Conservation (phyloP, 1,139 yeast genomes). For the Suhomyces chickasaworum region DNA sequence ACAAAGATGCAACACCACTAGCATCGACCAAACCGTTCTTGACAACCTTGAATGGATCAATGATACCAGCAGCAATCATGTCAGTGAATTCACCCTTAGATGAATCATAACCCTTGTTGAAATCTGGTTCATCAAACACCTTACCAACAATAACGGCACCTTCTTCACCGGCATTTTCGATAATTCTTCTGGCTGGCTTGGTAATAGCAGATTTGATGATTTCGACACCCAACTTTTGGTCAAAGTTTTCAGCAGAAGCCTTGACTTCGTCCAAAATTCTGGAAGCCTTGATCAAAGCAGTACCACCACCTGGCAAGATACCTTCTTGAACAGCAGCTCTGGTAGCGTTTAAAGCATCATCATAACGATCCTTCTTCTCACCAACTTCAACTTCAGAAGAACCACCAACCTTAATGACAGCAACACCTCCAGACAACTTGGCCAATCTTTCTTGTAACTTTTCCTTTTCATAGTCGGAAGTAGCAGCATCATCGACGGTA, state of each 20-base stretch:
- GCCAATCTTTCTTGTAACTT: constrained; percentile 98
- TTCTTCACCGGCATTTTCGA: constrained; percentile 98
- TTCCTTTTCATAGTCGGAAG: constrained; percentile 96
- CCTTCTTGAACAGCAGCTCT: constrained; percentile 99
- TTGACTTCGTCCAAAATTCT: constrained; percentile 74
- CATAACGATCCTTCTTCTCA: constrained; percentile 99
- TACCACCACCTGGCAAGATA: constrained; percentile 99
- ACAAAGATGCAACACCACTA: constrained; percentile 94
- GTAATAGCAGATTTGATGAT: constrained; percentile 94
- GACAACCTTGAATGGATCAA: constrained; percentile 99
- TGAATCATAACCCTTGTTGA: constrained; percentile 92
- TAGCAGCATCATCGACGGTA: constrained; percentile 70
- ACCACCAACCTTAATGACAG: constrained; percentile 98
- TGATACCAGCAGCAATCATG: constrained; percentile 96
- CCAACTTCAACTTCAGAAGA: constrained; percentile 98
- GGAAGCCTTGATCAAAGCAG: constrained; percentile 95
- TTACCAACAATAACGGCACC: constrained; percentile 97
- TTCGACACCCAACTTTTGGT: constrained; percentile 96
- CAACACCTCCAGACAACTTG: constrained; percentile 98
- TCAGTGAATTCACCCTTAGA: constrained; percentile 93
- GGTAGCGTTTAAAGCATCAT: constrained; percentile 98
- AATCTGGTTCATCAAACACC: constrained; percentile 82
- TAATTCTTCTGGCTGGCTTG: constrained; percentile 95
- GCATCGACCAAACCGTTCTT: constrained; percentile 97
- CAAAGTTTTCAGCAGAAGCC: constrained; percentile 77